A percentile compares a stretch with the other conserved stretches of the same genome.
These are phyloP conservation scores for Inonotus obliquus DNA, from an alignment of 1,284 basidiomycete species.

Conservation along the genomic window DNA sequence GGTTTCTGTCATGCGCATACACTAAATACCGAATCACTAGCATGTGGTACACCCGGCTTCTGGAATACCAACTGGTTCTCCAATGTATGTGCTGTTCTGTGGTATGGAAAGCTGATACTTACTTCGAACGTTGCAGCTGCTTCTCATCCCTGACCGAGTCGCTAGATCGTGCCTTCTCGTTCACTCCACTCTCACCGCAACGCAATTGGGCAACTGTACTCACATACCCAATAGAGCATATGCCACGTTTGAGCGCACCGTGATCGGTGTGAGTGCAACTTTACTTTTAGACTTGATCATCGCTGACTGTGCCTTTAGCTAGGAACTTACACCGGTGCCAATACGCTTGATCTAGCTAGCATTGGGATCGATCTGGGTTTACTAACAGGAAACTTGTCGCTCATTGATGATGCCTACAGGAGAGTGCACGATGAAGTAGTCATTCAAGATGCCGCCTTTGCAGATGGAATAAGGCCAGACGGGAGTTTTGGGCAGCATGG, in stretches of 20 bases:
- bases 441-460: constrained; percentile 37
- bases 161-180: constrained; percentile 56
- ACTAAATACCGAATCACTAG: neutral
- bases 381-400: constrained; percentile 37
- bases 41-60: constrained; percentile 50
- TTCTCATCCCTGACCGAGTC: constrained; percentile 52
- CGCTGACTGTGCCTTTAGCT: neutral
- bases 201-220: constrained; percentile 43
- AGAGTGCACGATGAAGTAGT: constrained; percentile 46
- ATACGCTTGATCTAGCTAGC: constrained; percentile 52
- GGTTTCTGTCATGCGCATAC: neutral
- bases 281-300: constrained; percentile 19
- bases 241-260: constrained; percentile 39
- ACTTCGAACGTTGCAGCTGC: constrained; percentile 36
- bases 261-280: constrained; percentile 35
- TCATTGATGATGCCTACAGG: constrained; percentile 44
- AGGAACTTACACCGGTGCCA: constrained; percentile 50
- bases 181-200: constrained; percentile 36
- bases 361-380: constrained; percentile 51
- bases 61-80: constrained; percentile 73
- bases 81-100: constrained; percentile 36
- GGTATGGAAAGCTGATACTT: neutral
- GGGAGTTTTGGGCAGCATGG: constrained; percentile 60
- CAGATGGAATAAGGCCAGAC: constrained; percentile 59
- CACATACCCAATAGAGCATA: constrained; percentile 50